These are phyloP conservation scores for Trypanosoma grayi DNA, from an alignment of 208 protist genomes.

Conservation along the genomic window DNA sequence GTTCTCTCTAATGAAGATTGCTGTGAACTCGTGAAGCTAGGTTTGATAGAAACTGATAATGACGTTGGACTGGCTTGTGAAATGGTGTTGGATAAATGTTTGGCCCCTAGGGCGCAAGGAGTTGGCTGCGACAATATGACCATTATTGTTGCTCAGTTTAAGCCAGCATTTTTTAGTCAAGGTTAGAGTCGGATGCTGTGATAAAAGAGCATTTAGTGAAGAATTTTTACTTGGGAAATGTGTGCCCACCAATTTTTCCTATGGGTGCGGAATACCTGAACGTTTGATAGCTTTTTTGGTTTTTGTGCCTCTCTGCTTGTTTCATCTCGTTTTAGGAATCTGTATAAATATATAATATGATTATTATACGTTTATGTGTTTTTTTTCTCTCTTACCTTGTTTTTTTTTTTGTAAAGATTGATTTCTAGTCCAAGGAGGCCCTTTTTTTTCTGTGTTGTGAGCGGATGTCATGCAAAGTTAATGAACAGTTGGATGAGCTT, in stretches of 20 bases:
- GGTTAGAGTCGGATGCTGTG: conserved; percentile 1
- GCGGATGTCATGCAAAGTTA: conserved; percentile 21
- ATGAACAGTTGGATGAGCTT: conserved; percentile 42
- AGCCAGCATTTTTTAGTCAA: conserved; percentile 60
- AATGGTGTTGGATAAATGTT: conserved; percentile 66
- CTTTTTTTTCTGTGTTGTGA: neutral
- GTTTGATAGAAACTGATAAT: conserved; percentile 38
- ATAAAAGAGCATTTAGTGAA: conserved; percentile 4
- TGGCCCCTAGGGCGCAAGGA: conserved; percentile 43
- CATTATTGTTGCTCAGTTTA: conserved; percentile 87
- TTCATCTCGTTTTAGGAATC: conserved; percentile 8
- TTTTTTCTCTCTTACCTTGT: neutral
- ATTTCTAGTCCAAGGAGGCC: neutral
- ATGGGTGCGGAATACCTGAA: neutral
- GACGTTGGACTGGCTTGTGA: conserved; percentile 82
- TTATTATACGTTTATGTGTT: neutral
- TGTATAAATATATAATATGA: conserved; percentile 9
- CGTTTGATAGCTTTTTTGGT: neutral
- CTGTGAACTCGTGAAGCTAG: conserved; percentile 48
- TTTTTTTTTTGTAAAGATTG: conserved; percentile 5
- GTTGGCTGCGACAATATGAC: conserved; percentile 84
- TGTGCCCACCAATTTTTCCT: no score
- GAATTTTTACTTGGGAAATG: no score
- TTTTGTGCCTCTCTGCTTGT: conserved; percentile 1
- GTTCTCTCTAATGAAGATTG: conserved; percentile 82